phyloP scores from a whole-genome alignment of 2,329 filamentous ascomycete genomes.

The Zopfia rhizophila region DNA sequence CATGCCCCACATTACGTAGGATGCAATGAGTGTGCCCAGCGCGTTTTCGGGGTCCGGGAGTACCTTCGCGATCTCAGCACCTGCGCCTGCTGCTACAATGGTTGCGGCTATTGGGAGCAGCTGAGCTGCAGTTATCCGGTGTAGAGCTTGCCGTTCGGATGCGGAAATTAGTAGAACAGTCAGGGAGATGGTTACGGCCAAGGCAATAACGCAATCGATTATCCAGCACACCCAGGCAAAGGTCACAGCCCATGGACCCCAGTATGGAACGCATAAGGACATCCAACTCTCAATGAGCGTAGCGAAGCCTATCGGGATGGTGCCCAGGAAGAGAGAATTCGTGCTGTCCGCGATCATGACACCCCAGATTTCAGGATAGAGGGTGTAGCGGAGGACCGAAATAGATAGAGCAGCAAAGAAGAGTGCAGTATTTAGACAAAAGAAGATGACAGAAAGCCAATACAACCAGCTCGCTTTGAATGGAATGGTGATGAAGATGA shows the following conservation, averaged over 20 bases:
- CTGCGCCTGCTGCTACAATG: slow-evolving; percentile 72
- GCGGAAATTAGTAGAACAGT: slow-evolving; percentile 66
- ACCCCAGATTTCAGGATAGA: slow-evolving; percentile 73
- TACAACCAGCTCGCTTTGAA: slow-evolving; percentile 68
- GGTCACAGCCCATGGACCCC: slow-evolving; percentile 66
- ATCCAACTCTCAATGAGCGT: slow-evolving; percentile 75
- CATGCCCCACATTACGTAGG: slow-evolving; percentile 76
- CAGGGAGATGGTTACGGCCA: slow-evolving; percentile 56
- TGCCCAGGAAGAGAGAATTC: slow-evolving; percentile 74
- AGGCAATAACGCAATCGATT: slow-evolving; percentile 58
- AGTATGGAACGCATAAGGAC: slow-evolving; percentile 67
- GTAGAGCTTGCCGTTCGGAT: slow-evolving; percentile 39
- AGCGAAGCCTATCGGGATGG: slow-evolving; percentile 74
- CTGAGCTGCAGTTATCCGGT: slow-evolving; percentile 70
- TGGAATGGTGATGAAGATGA: slow-evolving; percentile 70
- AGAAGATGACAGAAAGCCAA: slow-evolving; percentile 69
- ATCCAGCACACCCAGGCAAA: slow-evolving; percentile 63
- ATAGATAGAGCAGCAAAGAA: slow-evolving; percentile 66
- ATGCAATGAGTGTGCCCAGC: slow-evolving; percentile 70
- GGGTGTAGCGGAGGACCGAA: slow-evolving; percentile 68
- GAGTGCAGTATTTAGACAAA: slow-evolving; percentile 67
- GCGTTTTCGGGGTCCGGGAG: slow-evolving; percentile 66
- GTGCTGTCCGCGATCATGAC: slow-evolving; percentile 74
- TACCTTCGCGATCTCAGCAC: slow-evolving; percentile 70
- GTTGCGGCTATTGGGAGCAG: slow-evolving; percentile 74